These are phyloP conservation scores for Mucor indicus DNA, from an alignment of 371 early-diverging fungal species.

Conservation along the genomic window DNA sequence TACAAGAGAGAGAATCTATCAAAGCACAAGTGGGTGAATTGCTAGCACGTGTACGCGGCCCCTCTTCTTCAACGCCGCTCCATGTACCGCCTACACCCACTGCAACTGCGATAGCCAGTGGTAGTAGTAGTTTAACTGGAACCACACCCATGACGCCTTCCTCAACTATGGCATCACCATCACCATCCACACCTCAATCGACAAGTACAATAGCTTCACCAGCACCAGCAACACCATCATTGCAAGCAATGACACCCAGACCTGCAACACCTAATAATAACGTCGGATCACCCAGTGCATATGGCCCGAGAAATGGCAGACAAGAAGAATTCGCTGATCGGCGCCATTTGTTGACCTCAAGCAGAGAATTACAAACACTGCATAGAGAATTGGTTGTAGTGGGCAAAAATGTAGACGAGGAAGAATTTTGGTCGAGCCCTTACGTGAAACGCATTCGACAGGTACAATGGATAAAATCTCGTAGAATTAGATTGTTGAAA, in stretches of 20 bases:
- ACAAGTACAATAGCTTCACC: neutral
- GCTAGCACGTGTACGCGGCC: slow-evolving; percentile 38
- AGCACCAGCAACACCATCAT: neutral
- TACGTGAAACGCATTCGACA: slow-evolving; percentile 53
- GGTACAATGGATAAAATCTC: slow-evolving; percentile 5
- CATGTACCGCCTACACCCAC: slow-evolving; percentile 10
- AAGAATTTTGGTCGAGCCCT: slow-evolving; percentile 90
- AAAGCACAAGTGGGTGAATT: slow-evolving; percentile 53
- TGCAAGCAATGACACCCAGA: neutral
- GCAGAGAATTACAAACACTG: slow-evolving; percentile 66
- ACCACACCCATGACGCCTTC: slow-evolving; percentile 21
- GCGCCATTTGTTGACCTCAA: slow-evolving; percentile 60
- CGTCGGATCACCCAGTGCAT: slow-evolving; percentile 11
- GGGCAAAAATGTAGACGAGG: slow-evolving; percentile 72
- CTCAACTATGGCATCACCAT: slow-evolving; percentile 3
- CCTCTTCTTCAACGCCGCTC: neutral
- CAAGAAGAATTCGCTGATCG: slow-evolving; percentile 61
- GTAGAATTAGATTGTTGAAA: neutral
- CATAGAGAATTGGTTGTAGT: slow-evolving; percentile 81
- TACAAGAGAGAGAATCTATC: slow-evolving; percentile 55
- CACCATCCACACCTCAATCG: slow-evolving; percentile 6
- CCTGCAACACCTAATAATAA: slow-evolving; percentile 5
- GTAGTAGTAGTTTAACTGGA: slow-evolving; percentile 10
- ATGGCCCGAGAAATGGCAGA: slow-evolving; percentile 27
- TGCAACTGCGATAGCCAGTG: neutral